Base-by-base conservation (phyloP, 1,284 basidiomycete genomes). In the Agroathelia rolfsii region DNA sequence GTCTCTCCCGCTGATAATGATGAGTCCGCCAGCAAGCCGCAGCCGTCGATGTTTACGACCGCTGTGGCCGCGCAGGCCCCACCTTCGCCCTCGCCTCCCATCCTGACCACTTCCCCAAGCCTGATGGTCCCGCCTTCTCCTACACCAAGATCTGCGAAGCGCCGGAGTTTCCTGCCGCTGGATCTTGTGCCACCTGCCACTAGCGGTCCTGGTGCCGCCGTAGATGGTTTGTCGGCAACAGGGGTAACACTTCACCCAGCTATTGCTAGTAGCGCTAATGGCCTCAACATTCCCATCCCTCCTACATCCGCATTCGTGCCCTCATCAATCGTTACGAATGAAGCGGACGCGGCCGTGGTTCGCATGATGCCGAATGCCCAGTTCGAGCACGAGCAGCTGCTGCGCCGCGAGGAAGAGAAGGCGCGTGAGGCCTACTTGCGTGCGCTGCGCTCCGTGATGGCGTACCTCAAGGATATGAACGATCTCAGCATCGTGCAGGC, bases 401-500 rank as follows among this genome's bases (percentile, higher is more conserved):
- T n/a, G n/a, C 67, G 70, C 29, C 69, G 66, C 31, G 80, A 83
- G 54, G 76, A 80, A 51, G 82, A 84, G 40, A 66, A 74, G 26
- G 68, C 64, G 11, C 62, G 73, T 26, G 80, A 84, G 49, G 67
- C 72, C 21, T 83, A 85, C 47, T 71, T 72, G 44, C 69, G 76
- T 28, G 87, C 85, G 15, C 62, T 97, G 31, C 75, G 87, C 38
- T 85, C 85, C 8, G 76, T 98, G 24, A 92, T 97, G 81, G 82
- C 84, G 11, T 97, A 97, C 57, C 69, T 98, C 12, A 80, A 80
- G 47, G 94, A 98, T 50, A 81, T 98, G 70, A 83, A 93, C 49
- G 93, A 96, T 51, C 66, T 98, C 20, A 72, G 71, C 14, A 51
- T 73, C 35, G 66, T 71, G 4, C 76, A 80, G 46, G n/a, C n/a